A percentile compares a stretch with the other conserved stretches of the same genome.
phyloP scores from a whole-genome alignment of 1,284 basidiomycete genomes.

The Rhodotorula mucilaginosa region DNA sequence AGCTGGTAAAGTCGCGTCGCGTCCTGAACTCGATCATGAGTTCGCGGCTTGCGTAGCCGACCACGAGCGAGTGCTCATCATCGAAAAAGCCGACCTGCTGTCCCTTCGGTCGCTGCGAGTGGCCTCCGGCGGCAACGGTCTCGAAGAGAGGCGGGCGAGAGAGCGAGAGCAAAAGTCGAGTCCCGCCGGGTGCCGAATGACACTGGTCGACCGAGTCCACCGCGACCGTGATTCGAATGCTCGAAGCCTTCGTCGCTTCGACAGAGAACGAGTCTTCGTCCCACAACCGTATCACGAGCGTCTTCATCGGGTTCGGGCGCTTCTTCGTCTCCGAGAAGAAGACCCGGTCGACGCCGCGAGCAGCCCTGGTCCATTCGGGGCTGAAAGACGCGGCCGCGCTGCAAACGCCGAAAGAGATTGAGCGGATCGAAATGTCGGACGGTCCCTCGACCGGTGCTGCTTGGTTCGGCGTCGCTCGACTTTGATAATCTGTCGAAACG shows the following conservation, averaged over 20 bases:
- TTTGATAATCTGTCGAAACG: neutral
- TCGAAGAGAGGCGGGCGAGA: slow-evolving; percentile 13
- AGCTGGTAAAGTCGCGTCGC: neutral
- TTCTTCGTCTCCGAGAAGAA: neutral
- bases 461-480: no score
- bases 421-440: neutral
- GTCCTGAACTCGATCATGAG: slow-evolving; percentile 12
- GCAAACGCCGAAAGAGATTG: slow-evolving; percentile 13
- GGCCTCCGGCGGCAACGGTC: neutral
- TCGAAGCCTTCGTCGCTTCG: neutral
- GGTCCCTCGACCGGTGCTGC: neutral
- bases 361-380: slow-evolving; percentile 4
- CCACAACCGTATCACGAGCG: slow-evolving; percentile 3
- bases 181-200: neutral
- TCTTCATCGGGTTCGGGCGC: neutral
- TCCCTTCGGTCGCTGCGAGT: neutral
- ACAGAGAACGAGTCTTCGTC: neutral
- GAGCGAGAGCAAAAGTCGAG: slow-evolving; percentile 10
- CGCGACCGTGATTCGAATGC: slow-evolving; percentile 2
- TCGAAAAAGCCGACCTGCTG: slow-evolving; percentile 10
- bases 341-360: neutral
- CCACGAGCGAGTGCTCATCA: slow-evolving; percentile 1
- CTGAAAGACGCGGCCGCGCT: neutral
- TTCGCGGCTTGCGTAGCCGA: neutral
- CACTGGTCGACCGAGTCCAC: neutral